A percentile compares a stretch with the other conserved stretches of the same genome.
Evolutionary conservation across 2,329 filamentous ascomycete genomes (phyloP).

Genomic region (Nakataea oryzae): DNA sequence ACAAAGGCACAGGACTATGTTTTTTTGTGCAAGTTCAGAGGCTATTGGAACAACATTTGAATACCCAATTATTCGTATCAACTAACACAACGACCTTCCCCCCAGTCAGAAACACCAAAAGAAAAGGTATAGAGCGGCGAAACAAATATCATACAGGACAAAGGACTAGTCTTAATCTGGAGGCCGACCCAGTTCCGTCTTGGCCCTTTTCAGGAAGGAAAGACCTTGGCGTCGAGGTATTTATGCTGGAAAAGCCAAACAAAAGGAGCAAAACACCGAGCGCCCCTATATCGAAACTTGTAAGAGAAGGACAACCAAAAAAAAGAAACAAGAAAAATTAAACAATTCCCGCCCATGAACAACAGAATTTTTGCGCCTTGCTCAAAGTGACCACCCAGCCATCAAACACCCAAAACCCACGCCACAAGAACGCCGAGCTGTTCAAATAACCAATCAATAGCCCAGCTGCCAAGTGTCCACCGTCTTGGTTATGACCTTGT

Average conservation of each 20-base stretch:
- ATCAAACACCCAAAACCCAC: not conserved
- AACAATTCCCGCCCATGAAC: not conserved
- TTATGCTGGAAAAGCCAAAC: not conserved
- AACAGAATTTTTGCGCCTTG: not conserved
- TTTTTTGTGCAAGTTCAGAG: too few species aligned
- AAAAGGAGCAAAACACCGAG: not conserved
- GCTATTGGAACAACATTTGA: too few species aligned
- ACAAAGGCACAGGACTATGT: too few species aligned
- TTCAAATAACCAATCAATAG: not conserved
- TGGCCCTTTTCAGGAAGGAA: not conserved
- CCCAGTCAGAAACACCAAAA: not conserved
- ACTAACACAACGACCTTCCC: too few species aligned
- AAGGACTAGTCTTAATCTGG: not conserved
- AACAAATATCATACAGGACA: not conserved
- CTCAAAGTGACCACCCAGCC: not conserved
- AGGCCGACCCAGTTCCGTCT: not conserved
- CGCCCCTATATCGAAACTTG: not conserved
- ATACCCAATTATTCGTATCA: not conserved
- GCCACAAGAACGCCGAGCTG: not conserved
- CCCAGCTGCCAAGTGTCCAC: not conserved
- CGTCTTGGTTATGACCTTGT: not conserved
- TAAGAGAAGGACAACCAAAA: not conserved
- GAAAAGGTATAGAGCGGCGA: not conserved
- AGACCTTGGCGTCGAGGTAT: not conserved
- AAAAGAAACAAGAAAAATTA: not conserved